Conservation (phyloP, 805 yeast genomes). For the Kazachstania psychrophila region DNA sequence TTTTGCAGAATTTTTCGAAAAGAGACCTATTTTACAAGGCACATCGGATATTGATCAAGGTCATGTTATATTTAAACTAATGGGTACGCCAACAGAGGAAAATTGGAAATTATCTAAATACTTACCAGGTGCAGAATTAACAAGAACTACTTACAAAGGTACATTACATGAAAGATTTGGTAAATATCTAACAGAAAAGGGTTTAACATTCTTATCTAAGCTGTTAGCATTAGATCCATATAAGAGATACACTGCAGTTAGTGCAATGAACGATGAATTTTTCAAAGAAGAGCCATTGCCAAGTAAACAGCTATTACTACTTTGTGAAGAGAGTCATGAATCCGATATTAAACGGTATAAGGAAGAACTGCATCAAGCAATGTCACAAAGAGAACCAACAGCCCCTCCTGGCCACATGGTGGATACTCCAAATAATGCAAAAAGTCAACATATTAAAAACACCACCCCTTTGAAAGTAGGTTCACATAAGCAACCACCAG, state of each 20-base stretch:
- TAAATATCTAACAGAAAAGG: constrained; percentile 31
- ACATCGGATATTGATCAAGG: constrained; percentile 83
- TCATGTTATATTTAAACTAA: constrained; percentile 62
- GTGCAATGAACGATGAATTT: constrained; percentile 63
- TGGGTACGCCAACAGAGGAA: constrained; percentile 66
- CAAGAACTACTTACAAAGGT: constrained; percentile 27
- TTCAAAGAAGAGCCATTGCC: constrained; percentile 64
- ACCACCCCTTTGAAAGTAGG: no score
- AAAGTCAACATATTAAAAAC: not conserved
- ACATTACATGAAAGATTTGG: constrained; percentile 44
- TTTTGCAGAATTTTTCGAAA: constrained; percentile 78
- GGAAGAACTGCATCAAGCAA: constrained; percentile 31
- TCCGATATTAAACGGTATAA: constrained; percentile 59
- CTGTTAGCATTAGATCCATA: constrained; percentile 63
- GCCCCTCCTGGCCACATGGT: constrained; percentile 28
- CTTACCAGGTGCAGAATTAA: constrained; percentile 44
- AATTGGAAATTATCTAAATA: constrained; percentile 53
- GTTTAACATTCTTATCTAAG: constrained; percentile 49
- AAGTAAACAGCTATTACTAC: constrained; percentile 45
- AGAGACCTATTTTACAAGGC: constrained; percentile 80
- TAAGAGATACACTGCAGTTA: constrained; percentile 66
- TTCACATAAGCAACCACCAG: constrained; percentile 1
- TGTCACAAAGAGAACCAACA: constrained; percentile 28
- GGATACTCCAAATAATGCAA: constrained; percentile 7
- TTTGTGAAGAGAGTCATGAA: constrained; percentile 83